phyloP scores from a whole-genome alignment of 495 filamentous ascomycete genomes.

The Xylaria curta region DNA sequence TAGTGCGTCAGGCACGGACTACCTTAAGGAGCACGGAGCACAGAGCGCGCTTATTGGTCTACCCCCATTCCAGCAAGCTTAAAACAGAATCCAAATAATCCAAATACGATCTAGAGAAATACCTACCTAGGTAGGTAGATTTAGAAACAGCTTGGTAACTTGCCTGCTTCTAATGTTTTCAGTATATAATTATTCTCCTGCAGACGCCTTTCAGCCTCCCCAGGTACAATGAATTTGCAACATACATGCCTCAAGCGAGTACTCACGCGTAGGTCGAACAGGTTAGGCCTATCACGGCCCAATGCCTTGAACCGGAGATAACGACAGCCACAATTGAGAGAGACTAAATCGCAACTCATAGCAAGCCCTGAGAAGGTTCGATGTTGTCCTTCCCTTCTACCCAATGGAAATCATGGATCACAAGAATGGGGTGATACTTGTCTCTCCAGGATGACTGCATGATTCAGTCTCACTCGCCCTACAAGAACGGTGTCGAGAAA shows the following conservation, averaged over 20 bases:
- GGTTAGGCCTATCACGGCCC: neutral
- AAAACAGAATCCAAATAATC: neutral
- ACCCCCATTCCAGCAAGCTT: neutral
- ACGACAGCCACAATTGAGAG: neutral
- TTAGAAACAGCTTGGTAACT: too few species aligned
- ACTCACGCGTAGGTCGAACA: too few species aligned
- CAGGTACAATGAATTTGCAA: too few species aligned
- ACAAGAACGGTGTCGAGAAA: neutral
- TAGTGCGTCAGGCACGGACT: neutral
- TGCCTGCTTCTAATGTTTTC: too few species aligned
- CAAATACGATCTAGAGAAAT: too few species aligned
- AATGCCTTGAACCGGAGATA: neutral
- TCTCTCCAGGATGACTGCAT: slow-evolving; percentile 11
- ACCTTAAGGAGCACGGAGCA: too few species aligned
- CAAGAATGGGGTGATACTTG: neutral
- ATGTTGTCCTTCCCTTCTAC: neutral
- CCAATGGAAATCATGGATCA: neutral
- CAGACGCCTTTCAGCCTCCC: too few species aligned
- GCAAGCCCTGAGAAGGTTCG: neutral
- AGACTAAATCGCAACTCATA: neutral
- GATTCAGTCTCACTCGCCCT: neutral
- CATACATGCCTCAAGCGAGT: too few species aligned
- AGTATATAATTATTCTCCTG: too few species aligned
- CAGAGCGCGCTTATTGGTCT: neutral
- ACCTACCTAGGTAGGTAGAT: too few species aligned